Evolutionary conservation across 2,329 filamentous ascomycete genomes (phyloP).

Genomic region (Didymella glomerata): DNA sequence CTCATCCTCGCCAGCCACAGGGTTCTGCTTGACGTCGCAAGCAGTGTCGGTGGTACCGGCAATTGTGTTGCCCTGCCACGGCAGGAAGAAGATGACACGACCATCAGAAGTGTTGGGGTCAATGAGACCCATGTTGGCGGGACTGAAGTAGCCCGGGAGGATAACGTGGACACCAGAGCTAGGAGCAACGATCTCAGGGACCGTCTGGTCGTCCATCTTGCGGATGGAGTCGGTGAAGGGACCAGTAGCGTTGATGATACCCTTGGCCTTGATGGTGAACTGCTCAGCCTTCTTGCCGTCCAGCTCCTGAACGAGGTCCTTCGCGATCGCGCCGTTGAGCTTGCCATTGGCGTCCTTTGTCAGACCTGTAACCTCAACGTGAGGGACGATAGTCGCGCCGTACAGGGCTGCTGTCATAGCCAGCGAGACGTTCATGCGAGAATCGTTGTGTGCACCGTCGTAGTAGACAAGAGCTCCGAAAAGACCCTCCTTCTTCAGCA

Average conservation of each 20-base stretch:
- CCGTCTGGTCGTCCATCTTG: slow-evolving; percentile 78
- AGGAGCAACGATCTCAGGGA: slow-evolving; percentile 82
- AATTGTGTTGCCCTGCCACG: slow-evolving; percentile 93
- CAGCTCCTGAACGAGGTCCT: slow-evolving; percentile 72
- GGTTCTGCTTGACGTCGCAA: slow-evolving; percentile 74
- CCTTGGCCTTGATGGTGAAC: slow-evolving; percentile 78
- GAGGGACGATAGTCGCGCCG: slow-evolving; percentile 82
- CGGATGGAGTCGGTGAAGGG: slow-evolving; percentile 87
- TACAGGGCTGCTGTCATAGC: slow-evolving; percentile 91
- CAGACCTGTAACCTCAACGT: slow-evolving; percentile 80
- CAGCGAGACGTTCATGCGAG: slow-evolving; percentile 88
- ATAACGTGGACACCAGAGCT: slow-evolving; percentile 87
- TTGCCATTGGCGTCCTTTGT: slow-evolving; percentile 77
- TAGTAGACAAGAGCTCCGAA: slow-evolving; percentile 89
- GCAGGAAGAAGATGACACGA: slow-evolving; percentile 90
- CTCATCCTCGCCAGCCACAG: slow-evolving; percentile 80
- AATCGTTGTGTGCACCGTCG: slow-evolving; percentile 90
- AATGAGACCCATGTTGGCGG: slow-evolving; percentile 85
- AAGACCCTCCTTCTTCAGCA: slow-evolving; percentile 81
- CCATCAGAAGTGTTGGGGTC: slow-evolving; percentile 88
- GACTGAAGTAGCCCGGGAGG: slow-evolving; percentile 85
- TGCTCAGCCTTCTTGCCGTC: slow-evolving; percentile 69
- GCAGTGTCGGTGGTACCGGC: slow-evolving; percentile 87
- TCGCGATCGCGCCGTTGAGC: slow-evolving; percentile 76
- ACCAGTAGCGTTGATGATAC: slow-evolving; percentile 87